Evolutionary conservation across 192 early-diverging fungal species (phyloP).

Genomic region (Rhizophagus sp.): DNA sequence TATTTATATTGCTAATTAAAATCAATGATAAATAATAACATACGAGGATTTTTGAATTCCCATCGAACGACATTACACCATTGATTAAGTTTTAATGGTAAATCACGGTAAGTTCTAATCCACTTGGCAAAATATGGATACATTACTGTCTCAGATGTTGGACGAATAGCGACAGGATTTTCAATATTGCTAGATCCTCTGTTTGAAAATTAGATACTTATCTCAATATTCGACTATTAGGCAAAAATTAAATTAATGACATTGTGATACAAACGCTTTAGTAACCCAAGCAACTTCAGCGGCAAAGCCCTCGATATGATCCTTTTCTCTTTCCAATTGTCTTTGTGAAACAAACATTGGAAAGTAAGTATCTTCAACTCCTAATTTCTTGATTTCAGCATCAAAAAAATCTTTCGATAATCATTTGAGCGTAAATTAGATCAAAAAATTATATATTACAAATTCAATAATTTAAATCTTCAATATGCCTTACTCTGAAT

Average conservation of each 20-base stretch:
- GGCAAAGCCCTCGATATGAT: slow-evolving; percentile 99
- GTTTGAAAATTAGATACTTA: slow-evolving; percentile 9
- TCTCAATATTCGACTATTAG: slow-evolving; percentile 9
- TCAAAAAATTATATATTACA: no score
- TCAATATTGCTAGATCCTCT: slow-evolving; percentile 85
- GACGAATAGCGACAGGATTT: slow-evolving; percentile 97
- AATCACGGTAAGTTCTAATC: slow-evolving; percentile 96
- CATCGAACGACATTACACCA: slow-evolving; percentile 99
- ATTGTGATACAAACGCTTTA: slow-evolving; percentile 61
- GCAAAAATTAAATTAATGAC: neutral
- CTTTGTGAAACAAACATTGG: slow-evolving; percentile 96
- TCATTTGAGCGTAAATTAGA: no score
- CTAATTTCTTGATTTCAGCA: slow-evolving; percentile 82
- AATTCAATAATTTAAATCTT: no score
- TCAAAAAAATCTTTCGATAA: slow-evolving; percentile 80
- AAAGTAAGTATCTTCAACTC: slow-evolving; percentile 98
- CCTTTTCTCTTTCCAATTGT: slow-evolving; percentile 94
- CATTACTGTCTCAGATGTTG: slow-evolving; percentile 99
- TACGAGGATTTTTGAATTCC: slow-evolving; percentile 99
- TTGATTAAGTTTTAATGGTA: slow-evolving; percentile 96
- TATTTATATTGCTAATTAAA: no score
- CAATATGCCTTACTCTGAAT: slow-evolving; percentile 68
- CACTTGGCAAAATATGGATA: slow-evolving; percentile 99
- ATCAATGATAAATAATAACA: slow-evolving; percentile 28
- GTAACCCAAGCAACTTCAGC: slow-evolving; percentile 99